Evolutionary conservation across 2,329 filamentous ascomycete species (phyloP), one percentile per base, ranked within the genome.

Genomic region (Alternaria solani): DNA sequence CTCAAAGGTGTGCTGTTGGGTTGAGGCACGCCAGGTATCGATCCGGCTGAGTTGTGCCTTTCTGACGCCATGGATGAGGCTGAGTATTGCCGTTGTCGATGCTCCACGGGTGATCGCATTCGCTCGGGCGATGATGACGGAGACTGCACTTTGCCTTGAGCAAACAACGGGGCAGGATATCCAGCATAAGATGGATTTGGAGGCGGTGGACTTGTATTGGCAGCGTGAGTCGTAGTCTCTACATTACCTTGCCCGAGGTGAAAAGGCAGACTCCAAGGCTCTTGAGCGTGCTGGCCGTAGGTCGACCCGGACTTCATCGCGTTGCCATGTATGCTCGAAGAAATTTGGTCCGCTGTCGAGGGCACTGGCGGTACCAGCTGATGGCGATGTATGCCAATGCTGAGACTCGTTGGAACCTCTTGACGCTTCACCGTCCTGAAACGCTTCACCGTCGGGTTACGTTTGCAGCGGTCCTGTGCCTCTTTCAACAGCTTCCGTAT

Each of bases 401-500:
- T 55, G 1, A 64, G 44, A 28, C 57, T 57, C 5, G 30, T 5
- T 20, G 58, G 62, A 23, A 58, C 20, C 9, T 46, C 43, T 14
- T 44, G 57, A 18, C 63, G 60, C 41, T 63, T 65, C 5, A 69
- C 62, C 1, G 67, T 67, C 11, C 57, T 48, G 28, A 66, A 70
- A 3, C 69, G 64, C 49, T 67, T 63, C 4, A 71, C 58, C 1
- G 59, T 69, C 4, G 67, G 66, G 26, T 70, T 66, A 12, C 69
- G 68, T 34, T 72, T 71, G 39, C 67, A 64, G 34, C 67, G 60
- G 0, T 57, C 62, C 56, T 67, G 62, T 16, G 63, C 67, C 30
- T 71, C 65, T 11, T 67, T 63, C 28, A 72, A 55, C 7, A 71
- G 32, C 25, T 70, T 71, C 23, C 61, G 53, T 20, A 72, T 71